A percentile compares a stretch with the other conserved stretches of the same genome.
Conservation (phyloP, 768 basidiomycete genomes). For the Serendipita vermifera region DNA sequence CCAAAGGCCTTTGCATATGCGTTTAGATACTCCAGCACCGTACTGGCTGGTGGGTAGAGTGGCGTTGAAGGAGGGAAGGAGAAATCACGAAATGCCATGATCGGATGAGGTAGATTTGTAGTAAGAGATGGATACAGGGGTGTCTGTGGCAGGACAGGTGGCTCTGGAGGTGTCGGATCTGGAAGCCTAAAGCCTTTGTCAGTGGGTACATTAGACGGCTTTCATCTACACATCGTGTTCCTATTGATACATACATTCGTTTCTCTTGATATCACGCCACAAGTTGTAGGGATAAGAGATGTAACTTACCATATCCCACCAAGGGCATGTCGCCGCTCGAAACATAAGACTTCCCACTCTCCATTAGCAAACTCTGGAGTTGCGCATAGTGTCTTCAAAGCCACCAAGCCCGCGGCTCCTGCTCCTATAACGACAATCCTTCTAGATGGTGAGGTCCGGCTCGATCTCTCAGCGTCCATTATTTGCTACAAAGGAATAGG, state of each 20-base stretch:
- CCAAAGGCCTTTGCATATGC: constrained; percentile 50
- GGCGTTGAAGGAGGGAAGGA: constrained; percentile 59
- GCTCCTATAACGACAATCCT: constrained; percentile 43
- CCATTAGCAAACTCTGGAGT: constrained; percentile 42
- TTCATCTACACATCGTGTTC: neutral
- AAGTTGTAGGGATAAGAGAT: neutral
- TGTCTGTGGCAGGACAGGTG: constrained; percentile 42
- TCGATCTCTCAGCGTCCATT: too few species aligned
- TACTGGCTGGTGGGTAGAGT: constrained; percentile 39
- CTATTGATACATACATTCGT: neutral
- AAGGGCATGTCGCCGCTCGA: constrained; percentile 49
- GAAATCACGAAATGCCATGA: constrained; percentile 56
- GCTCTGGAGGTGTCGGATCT: constrained; percentile 28
- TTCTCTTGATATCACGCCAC: neutral
- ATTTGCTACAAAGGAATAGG: too few species aligned
- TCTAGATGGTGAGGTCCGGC: too few species aligned
- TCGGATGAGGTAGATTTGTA: constrained; percentile 71
- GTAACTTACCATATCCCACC: constrained; percentile 64
- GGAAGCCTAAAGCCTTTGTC: constrained; percentile 34
- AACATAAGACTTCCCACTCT: constrained; percentile 49
- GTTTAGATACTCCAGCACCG: constrained; percentile 56
- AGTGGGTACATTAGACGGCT: constrained; percentile 16
- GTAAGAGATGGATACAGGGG: constrained; percentile 69
- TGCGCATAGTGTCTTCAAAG: constrained; percentile 52
- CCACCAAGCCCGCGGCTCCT: constrained; percentile 61